A percentile compares a stretch with the other conserved stretches of the same genome.
phyloP scores from a whole-genome alignment of 768 basidiomycete species.

The Tricholoma saponaceum region DNA sequence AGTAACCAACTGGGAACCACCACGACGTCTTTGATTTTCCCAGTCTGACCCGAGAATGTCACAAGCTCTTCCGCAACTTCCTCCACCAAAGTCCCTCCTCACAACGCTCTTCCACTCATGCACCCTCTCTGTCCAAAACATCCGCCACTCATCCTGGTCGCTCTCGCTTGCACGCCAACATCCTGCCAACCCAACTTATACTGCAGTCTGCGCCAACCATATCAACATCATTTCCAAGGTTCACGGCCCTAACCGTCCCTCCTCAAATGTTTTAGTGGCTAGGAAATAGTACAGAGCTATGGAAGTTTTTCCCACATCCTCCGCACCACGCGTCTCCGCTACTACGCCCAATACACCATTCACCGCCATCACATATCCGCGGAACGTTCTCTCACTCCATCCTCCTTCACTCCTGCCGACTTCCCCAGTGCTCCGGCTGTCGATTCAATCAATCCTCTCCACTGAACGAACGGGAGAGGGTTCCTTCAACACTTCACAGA shows the following conservation, averaged over 20 bases:
- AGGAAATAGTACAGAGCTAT: conserved; percentile 44
- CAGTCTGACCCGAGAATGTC: conserved; percentile 8
- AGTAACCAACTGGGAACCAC: not conserved
- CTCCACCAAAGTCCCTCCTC: conserved; percentile 31
- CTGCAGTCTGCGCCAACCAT: too few relatives aligned
- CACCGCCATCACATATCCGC: too few relatives aligned
- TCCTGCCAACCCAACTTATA: conserved; percentile 20
- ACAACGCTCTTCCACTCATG: conserved; percentile 28
- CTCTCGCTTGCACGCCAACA: too few relatives aligned
- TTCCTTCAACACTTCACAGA: too few relatives aligned
- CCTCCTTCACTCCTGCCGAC: too few relatives aligned
- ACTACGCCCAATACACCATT: too few relatives aligned
- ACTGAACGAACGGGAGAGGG: too few relatives aligned
- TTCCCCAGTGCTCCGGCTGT: too few relatives aligned
- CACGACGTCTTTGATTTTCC: not conserved
- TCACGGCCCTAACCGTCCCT: conserved; percentile 39
- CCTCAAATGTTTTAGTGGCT: conserved; percentile 37
- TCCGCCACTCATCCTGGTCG: not conserved
- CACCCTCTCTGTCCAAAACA: conserved; percentile 21
- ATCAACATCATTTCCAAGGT: conserved; percentile 41
- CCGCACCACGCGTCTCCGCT: too few relatives aligned
- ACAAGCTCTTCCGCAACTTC: conserved; percentile 33
- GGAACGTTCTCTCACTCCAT: too few relatives aligned
- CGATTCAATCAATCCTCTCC: too few relatives aligned
- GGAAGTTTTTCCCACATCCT: too few relatives aligned